These are phyloP conservation scores for Geum urbanum DNA, from an alignment of 306 rosid species.

Conservation along the genomic window DNA sequence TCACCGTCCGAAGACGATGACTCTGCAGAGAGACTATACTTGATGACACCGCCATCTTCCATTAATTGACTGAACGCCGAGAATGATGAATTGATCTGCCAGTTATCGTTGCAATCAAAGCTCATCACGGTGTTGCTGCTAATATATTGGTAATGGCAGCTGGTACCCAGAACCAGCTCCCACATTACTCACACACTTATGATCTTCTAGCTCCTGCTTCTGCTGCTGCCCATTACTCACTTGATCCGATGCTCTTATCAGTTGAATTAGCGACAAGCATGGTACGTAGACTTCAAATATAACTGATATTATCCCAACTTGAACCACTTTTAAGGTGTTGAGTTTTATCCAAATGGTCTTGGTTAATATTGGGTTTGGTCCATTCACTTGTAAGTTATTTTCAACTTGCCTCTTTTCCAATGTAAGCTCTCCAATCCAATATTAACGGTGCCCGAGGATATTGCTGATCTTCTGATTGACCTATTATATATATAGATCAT, in stretches of 20 bases:
- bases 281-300: no score
- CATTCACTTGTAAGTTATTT: no score
- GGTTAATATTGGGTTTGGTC: no score
- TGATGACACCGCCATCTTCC: constrained; percentile 22
- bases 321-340: no score
- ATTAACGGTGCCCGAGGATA: constrained; percentile 15
- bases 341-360: no score
- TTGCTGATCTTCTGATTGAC: constrained; percentile 21
- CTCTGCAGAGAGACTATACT: constrained; percentile 23
- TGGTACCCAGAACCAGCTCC: constrained; percentile 4
- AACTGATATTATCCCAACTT: no score
- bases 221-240: constrained; percentile 12
- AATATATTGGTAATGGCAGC: constrained; percentile 12
- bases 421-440: no score
- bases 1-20: constrained; percentile 49
- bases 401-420: no score
- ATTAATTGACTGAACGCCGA: constrained; percentile 2
- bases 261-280: no score
- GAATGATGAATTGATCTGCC: constrained; percentile 32
- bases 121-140: constrained; percentile 13
- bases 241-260: constrained; percentile 25
- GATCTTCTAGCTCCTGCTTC: constrained; percentile 2
- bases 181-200: constrained; percentile 18
- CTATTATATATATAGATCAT: constrained; percentile 21
- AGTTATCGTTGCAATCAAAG: constrained; percentile 33